phyloP scores from a whole-genome alignment of 495 filamentous ascomycete species.

The Chaetomium tenue region DNA sequence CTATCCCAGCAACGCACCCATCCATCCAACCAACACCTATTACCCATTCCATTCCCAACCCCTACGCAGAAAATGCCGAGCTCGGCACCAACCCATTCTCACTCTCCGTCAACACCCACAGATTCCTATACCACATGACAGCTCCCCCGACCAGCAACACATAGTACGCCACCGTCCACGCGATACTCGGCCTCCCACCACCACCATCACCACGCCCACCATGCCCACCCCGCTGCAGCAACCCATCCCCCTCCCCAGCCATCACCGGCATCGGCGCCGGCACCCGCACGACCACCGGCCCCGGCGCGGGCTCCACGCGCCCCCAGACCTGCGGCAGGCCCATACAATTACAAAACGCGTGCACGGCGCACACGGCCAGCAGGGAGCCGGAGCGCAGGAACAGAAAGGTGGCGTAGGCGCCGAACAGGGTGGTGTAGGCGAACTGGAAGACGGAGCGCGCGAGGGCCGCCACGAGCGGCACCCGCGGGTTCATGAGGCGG shows the following conservation, averaged over 20 bases:
- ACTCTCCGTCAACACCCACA: slow-evolving; percentile 75
- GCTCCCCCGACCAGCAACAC: slow-evolving; percentile 68
- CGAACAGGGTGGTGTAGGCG: slow-evolving; percentile 89
- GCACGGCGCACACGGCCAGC: slow-evolving; percentile 66
- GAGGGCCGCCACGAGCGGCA: slow-evolving; percentile 56
- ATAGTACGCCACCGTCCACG: slow-evolving; percentile 82
- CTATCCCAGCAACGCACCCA: neutral
- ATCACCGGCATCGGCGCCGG: slow-evolving; percentile 20
- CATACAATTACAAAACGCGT: slow-evolving; percentile 90
- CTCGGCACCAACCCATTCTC: slow-evolving; percentile 46
- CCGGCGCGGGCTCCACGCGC: slow-evolving; percentile 53
- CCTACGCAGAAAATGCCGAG: slow-evolving; percentile 26
- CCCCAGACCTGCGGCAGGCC: slow-evolving; percentile 89
- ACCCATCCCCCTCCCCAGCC: slow-evolving; percentile 7
- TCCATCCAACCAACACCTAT: neutral
- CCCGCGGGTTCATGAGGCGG: slow-evolving; percentile 71
- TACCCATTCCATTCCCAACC: neutral
- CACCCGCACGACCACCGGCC: neutral
- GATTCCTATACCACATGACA: slow-evolving; percentile 59
- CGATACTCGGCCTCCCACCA: slow-evolving; percentile 21
- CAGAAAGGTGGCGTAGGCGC: slow-evolving; percentile 87
- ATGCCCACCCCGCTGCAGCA: neutral
- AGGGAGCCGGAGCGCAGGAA: slow-evolving; percentile 83
- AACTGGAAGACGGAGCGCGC: slow-evolving; percentile 79
- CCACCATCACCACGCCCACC: neutral